Conservation (phyloP, 331 rosid genomes). For the Arachis monticola region DNA sequence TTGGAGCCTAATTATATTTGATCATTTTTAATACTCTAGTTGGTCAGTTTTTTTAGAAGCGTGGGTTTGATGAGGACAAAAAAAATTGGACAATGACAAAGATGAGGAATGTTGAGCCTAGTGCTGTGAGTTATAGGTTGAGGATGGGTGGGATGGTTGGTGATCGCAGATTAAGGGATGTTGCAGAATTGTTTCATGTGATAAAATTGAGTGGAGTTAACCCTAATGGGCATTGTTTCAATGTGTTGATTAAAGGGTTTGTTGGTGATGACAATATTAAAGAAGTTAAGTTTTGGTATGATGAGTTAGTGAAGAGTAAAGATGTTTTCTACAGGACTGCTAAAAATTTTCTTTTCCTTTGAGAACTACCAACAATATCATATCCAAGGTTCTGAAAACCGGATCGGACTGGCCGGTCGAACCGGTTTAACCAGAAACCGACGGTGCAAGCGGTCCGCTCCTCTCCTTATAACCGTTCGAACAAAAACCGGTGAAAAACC, state of each 20-base stretch:
- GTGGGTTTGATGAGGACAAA: slow-evolving; percentile 45
- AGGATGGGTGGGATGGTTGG: slow-evolving; percentile 45
- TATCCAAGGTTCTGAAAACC: too few relatives aligned
- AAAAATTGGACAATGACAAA: slow-evolving; percentile 49
- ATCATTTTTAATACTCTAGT: slow-evolving; percentile 49
- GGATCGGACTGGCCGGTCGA: too few relatives aligned
- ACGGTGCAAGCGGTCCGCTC: too few relatives aligned
- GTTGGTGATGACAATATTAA: slow-evolving; percentile 43
- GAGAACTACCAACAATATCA: too few relatives aligned
- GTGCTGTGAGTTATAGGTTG: slow-evolving; percentile 41
- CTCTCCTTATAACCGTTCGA: too few relatives aligned
- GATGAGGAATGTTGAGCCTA: slow-evolving; percentile 41
- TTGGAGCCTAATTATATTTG: slow-evolving; percentile 35
- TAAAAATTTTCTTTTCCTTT: too few relatives aligned
- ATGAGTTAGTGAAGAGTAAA: slow-evolving; percentile 34
- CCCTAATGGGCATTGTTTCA: slow-evolving; percentile 44
- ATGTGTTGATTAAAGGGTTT: slow-evolving; percentile 44
- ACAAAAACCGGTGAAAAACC: too few relatives aligned
- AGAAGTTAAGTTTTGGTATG: slow-evolving; percentile 53
- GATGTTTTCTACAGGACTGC: too few relatives aligned
- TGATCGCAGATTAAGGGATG: slow-evolving; percentile 29
- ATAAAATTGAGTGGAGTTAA: slow-evolving; percentile 44
- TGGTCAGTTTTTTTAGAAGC: slow-evolving; percentile 37
- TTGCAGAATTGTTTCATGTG: slow-evolving; percentile 41
- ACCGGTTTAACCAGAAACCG: too few relatives aligned